A percentile compares a stretch with the other conserved stretches of the same genome.
Evolutionary conservation across 495 filamentous ascomycete genomes (phyloP).

Genomic region (Hypoxylon fragiforme): DNA sequence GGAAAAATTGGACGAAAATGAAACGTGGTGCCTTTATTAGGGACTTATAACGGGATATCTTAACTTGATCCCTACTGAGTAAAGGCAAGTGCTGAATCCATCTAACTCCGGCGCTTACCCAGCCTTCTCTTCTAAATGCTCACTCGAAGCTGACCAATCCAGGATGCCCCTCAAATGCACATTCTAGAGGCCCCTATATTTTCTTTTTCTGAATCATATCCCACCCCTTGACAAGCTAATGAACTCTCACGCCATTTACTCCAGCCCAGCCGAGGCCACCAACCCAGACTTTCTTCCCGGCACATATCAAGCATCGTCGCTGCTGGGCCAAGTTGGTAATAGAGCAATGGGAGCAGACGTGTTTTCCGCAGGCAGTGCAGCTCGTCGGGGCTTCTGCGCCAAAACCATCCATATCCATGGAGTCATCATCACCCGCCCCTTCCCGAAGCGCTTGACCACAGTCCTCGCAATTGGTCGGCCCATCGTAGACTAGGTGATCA

Average conservation of each 20-base stretch:
- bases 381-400: constrained; percentile 13
- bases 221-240: constrained; percentile 5
- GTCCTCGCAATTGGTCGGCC: constrained; percentile 46
- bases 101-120: constrained; percentile 7
- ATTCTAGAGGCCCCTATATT: not conserved
- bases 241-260: constrained; percentile 5
- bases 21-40: no score
- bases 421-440: constrained; percentile 31
- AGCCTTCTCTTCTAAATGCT: not conserved
- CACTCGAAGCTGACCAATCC: not conserved
- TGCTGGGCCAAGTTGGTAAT: constrained; percentile 51
- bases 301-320: constrained; percentile 49
- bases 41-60: not conserved
- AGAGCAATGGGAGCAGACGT: constrained; percentile 54
- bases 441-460: constrained; percentile 41
- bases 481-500: constrained; percentile 6
- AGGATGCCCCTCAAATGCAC: not conserved
- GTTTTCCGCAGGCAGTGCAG: constrained; percentile 48
- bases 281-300: constrained; percentile 37
- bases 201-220: not conserved
- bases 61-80: not conserved
- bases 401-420: constrained; percentile 24
- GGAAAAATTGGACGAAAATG: not conserved
- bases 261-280: constrained; percentile 31
- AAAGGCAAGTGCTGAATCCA: not conserved